phyloP scores from a whole-genome alignment of 805 yeast species.

The Wickerhamiella shivajii region DNA sequence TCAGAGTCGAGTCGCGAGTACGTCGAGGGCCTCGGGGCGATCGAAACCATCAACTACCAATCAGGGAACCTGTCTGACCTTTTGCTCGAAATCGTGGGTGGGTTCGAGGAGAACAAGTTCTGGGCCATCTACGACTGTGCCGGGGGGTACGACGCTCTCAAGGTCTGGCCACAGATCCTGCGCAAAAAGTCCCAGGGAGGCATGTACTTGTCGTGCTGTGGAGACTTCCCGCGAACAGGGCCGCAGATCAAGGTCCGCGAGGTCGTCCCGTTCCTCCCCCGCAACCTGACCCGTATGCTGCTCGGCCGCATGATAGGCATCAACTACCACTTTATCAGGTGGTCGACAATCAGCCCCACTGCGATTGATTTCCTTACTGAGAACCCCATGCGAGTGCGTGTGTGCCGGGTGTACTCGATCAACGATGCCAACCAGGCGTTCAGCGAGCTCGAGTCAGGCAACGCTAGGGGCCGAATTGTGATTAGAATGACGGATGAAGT shows the following conservation, averaged over 20 bases:
- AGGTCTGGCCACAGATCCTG: slow-evolving; percentile 30
- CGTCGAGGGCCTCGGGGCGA: slow-evolving; percentile 41
- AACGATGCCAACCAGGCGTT: slow-evolving; percentile 2
- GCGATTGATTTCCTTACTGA: slow-evolving; percentile 3
- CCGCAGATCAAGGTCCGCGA: slow-evolving; percentile 3
- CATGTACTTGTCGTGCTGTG: slow-evolving; percentile 39
- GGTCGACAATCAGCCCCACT: neutral
- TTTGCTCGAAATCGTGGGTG: neutral
- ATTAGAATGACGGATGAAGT: slow-evolving; percentile 6
- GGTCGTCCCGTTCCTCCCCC: slow-evolving; percentile 12
- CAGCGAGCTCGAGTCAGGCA: neutral
- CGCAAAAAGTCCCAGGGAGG: slow-evolving; percentile 29
- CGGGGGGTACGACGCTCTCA: slow-evolving; percentile 41
- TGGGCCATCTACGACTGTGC: slow-evolving; percentile 52
- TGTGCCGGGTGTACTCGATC: neutral
- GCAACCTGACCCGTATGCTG: slow-evolving; percentile 18
- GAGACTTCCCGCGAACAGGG: slow-evolving; percentile 29
- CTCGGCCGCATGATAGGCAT: slow-evolving; percentile 23
- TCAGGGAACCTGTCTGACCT: neutral
- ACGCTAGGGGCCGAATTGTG: slow-evolving; percentile 3
- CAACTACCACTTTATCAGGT: slow-evolving; percentile 18
- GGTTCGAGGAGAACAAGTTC: slow-evolving; percentile 25
- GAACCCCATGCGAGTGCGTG: slow-evolving; percentile 1
- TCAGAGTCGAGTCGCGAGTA: slow-evolving; percentile 34
- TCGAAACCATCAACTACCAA: slow-evolving; percentile 26